Evolutionary conservation across 441 rosid species (phyloP), one percentile per base, ranked within the genome.

Genomic region (Rhodomyrtus psidioides): DNA sequence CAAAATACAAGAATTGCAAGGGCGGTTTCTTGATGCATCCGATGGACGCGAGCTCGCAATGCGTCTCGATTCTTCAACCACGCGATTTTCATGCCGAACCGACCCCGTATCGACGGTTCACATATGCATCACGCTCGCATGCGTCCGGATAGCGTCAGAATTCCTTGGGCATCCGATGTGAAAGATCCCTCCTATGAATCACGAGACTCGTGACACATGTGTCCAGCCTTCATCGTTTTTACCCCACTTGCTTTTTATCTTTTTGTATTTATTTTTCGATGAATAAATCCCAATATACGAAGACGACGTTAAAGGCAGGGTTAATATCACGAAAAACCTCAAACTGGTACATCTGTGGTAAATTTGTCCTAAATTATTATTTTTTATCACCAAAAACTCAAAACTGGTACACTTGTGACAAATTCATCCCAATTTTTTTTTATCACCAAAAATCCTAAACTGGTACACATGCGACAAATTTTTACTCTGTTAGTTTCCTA

Each of bases 41-140:
- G 0, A 4, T 0, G 12, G 12, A 2, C 1, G 10, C 1, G 10
- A 28, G 6, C n/a, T n/a, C 42, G 3, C 12, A 1, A 30, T 9
- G 13, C 44, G 9, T 62, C 24, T 30, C 26, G 24, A 4, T 17
- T 62, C 6, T 19, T 9, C 19, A 6, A 65, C 28, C 3, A 15
- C 0, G 23, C 7, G 39, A 4, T 3, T 34, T 30, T 34, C 76
- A 2, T 4, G 14, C 2, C 7, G 23, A 5, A 19, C 14, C 8
- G 15, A 23, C 7, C 14, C 14, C 4, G 9, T 2, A 30, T 62
- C 75, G 10, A 14, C 42, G 5, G 74, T 19, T 16, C 34, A 4
- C 17, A 7, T 4, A 16, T 28, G 42, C 74, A 28, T 28, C 4
- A 8, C 8, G 42, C 74, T 7, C 6, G 12, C 4, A 2, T 55